Evolutionary conservation across 2,329 filamentous ascomycete species (phyloP).

Genomic region (Trichoderma sp.): DNA sequence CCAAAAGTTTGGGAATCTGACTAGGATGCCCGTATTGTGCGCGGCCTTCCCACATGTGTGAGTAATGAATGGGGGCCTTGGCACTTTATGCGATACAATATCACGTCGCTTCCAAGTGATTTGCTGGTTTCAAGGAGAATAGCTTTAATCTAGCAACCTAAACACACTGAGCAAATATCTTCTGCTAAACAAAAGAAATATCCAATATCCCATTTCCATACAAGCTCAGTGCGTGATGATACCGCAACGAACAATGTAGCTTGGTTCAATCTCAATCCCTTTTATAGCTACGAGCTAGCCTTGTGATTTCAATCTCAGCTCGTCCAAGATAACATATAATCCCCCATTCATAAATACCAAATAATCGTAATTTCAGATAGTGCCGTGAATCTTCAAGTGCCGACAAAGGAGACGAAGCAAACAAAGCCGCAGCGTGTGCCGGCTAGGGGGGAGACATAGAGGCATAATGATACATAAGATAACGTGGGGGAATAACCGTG

Average conservation of each 20-base stretch:
- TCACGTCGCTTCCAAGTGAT: background rate
- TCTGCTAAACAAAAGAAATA: background rate
- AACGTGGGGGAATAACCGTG: slow-evolving; percentile 10
- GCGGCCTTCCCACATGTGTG: too few relatives aligned
- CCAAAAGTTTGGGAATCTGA: background rate
- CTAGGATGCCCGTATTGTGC: background rate
- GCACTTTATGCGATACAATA: background rate
- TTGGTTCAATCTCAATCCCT: background rate
- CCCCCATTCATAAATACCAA: background rate
- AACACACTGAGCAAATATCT: too few relatives aligned
- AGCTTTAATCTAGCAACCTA: background rate
- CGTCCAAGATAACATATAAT: background rate
- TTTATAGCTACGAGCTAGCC: background rate
- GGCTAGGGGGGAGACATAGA: slow-evolving; percentile 19
- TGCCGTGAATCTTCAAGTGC: background rate
- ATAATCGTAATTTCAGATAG: background rate
- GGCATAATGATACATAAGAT: slow-evolving; percentile 37
- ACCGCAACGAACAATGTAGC: background rate
- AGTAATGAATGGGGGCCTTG: background rate
- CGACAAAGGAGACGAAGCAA: background rate
- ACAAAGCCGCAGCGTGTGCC: background rate
- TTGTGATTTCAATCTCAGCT: background rate
- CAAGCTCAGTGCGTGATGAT: background rate
- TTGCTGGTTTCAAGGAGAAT: fast-evolving
- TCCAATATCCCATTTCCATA: background rate